phyloP scores from a whole-genome alignment of 73 alveolate genomes.

The Uronychia setigera region DNA sequence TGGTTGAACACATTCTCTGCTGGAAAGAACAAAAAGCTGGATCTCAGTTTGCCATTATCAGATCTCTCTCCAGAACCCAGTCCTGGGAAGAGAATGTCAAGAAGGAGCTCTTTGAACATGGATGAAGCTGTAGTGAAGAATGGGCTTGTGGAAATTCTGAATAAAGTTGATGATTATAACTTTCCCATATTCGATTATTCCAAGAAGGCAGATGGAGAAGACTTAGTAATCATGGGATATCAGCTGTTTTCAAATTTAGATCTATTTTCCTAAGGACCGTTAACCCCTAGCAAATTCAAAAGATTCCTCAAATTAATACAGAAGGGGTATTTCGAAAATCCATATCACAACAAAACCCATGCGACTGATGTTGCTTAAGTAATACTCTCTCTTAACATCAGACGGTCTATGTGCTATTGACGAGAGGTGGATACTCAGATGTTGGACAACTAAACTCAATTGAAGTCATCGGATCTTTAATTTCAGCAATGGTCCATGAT shows the following conservation, averaged over 20 bases:
- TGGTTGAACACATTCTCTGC: not conserved
- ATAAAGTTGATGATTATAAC: not conserved
- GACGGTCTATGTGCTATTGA: conserved; percentile 39
- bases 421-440: conserved; percentile 42
- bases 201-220: conserved; percentile 19
- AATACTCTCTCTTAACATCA: conserved; percentile 7
- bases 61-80: not conserved
- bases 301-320: conserved; percentile 2
- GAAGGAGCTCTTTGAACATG: not conserved
- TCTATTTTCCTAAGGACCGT: no score
- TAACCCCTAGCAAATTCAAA: not conserved
- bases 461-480: conserved; percentile 47
- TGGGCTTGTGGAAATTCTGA: not conserved
- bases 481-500: conserved; percentile 66
- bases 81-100: not conserved
- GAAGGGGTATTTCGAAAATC: conserved; percentile 9
- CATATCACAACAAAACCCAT: conserved; percentile 75
- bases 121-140: not conserved
- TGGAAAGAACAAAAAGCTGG: not conserved
- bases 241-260: conserved; percentile 2
- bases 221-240: not conserved
- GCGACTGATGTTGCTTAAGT: conserved; percentile 64
- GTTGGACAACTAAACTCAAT: conserved; percentile 58
- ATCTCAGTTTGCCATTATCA: not conserved
- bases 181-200: conserved; percentile 20